These are phyloP conservation scores for Mesotaenium endlicherianum DNA, from an alignment of 139 green algal species.

Conservation along the genomic window DNA sequence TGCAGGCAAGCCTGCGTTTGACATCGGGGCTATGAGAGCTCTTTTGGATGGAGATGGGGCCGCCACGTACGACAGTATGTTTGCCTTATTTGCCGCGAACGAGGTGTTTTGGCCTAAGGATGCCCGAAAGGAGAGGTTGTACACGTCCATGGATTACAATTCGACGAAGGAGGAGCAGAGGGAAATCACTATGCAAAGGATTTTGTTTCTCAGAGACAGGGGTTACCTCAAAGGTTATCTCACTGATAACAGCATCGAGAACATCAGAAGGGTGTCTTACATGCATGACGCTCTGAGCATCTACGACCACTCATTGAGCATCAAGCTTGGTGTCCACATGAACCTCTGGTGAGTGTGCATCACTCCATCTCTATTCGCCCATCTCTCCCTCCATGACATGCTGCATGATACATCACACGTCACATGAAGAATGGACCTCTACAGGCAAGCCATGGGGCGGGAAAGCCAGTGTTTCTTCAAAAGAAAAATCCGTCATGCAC, in stretches of 20 bases:
- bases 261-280: slow-evolving; percentile 30
- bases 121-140: slow-evolving; percentile 4
- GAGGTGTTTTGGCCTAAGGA: slow-evolving; percentile 38
- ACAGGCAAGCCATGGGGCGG: too few species aligned
- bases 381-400: too few species aligned
- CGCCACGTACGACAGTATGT: slow-evolving; percentile 14
- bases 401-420: too few species aligned
- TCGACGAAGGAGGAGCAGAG: slow-evolving; percentile 40
- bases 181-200: slow-evolving; percentile 25
- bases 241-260: slow-evolving; percentile 20
- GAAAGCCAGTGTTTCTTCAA: too few species aligned
- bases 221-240: slow-evolving; percentile 37
- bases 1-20: slow-evolving; percentile 24
- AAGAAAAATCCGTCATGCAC: too few species aligned
- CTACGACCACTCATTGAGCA: slow-evolving; percentile 80
- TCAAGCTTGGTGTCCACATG: slow-evolving; percentile 90
- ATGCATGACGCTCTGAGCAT: slow-evolving; percentile 70
- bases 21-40: background rate
- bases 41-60: slow-evolving; percentile 12
- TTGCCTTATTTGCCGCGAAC: slow-evolving; percentile 30
- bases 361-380: too few species aligned
- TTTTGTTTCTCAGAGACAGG: slow-evolving; percentile 23
- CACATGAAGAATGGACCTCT: too few species aligned
- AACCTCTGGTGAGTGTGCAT: slow-evolving; percentile 65
- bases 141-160: slow-evolving; percentile 49